phyloP scores from a whole-genome alignment of 345 rosid species.

The Excoecaria cochinchinensis region DNA sequence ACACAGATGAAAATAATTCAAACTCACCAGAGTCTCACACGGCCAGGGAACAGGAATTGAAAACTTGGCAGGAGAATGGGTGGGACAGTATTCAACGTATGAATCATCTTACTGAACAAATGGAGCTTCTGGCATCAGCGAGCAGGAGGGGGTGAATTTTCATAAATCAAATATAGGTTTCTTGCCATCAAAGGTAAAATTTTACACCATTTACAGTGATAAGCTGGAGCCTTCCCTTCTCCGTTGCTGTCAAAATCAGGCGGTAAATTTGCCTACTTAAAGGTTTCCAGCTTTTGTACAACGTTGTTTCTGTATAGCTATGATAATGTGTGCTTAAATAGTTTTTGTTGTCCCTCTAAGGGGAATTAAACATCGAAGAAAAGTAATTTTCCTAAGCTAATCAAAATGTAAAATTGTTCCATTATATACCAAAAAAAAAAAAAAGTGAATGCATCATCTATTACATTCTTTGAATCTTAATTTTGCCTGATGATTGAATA shows the following conservation, averaged over 20 bases:
- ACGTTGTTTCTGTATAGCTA: background rate
- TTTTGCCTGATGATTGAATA: background rate
- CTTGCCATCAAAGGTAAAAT: slow-evolving; percentile 25
- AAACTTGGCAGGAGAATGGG: slow-evolving; percentile 19
- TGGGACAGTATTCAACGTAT: slow-evolving; percentile 19
- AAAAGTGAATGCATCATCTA: background rate
- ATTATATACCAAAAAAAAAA: background rate
- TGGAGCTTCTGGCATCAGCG: slow-evolving; percentile 23
- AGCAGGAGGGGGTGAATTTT: slow-evolving; percentile 33
- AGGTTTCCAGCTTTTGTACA: background rate
- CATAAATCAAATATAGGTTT: slow-evolving; percentile 8
- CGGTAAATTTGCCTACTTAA: background rate
- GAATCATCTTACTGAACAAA: slow-evolving; percentile 29
- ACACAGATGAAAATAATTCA: slow-evolving; percentile 22
- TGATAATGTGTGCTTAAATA: background rate
- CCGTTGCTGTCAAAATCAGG: background rate
- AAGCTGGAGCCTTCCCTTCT: background rate
- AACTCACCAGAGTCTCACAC: slow-evolving; percentile 3
- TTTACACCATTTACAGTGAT: slow-evolving; percentile 4
- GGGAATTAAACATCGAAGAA: background rate
- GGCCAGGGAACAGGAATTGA: slow-evolving; percentile 22
- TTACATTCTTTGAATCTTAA: background rate
- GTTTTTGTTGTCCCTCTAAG: background rate
- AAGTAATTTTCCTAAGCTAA: background rate
- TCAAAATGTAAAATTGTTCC: background rate